phyloP scores from a whole-genome alignment of 2,329 filamentous ascomycete species.

The Didymosphaeria variabile region DNA sequence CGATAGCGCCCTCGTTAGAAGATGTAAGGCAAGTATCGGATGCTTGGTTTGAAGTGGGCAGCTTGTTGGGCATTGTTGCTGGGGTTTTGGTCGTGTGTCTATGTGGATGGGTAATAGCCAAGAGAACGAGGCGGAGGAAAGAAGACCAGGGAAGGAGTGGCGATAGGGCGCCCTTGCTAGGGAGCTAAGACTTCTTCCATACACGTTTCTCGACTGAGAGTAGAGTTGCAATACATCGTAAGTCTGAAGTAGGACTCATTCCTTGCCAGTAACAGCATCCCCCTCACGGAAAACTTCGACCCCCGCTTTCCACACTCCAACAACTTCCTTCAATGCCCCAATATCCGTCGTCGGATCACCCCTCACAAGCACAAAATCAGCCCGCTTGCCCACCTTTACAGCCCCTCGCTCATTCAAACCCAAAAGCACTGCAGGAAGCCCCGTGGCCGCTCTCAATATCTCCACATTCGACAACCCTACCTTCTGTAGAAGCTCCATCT shows the following conservation, averaged over 20 bases:
- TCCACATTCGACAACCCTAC: slow-evolving; percentile 8
- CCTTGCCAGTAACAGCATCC: neutral
- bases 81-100: too few relatives aligned
- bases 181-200: too few relatives aligned
- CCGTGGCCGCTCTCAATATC: slow-evolving; percentile 9
- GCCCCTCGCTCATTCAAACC: slow-evolving; percentile 6
- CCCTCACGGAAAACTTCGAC: neutral
- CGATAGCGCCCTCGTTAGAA: too few relatives aligned
- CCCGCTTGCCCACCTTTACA: slow-evolving; percentile 5
- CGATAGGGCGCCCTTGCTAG: too few relatives aligned
- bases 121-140: too few relatives aligned
- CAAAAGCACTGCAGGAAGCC: slow-evolving; percentile 5
- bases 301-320: slow-evolving; percentile 18
- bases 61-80: too few relatives aligned
- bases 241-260: neutral
- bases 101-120: too few relatives aligned
- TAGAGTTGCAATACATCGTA: neutral
- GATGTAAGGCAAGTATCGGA: too few relatives aligned
- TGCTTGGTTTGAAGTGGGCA: too few relatives aligned
- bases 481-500: slow-evolving; percentile 14
- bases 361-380: slow-evolving; percentile 18
- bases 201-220: too few relatives aligned
- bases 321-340: slow-evolving; percentile 12
- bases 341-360: slow-evolving; percentile 13
- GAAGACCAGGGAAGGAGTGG: too few relatives aligned